Percentiles rank a stretch among this genome's conserved stretches.
phyloP scores from a whole-genome alignment of 495 filamentous ascomycete genomes.

The Jackrogersella minutella region DNA sequence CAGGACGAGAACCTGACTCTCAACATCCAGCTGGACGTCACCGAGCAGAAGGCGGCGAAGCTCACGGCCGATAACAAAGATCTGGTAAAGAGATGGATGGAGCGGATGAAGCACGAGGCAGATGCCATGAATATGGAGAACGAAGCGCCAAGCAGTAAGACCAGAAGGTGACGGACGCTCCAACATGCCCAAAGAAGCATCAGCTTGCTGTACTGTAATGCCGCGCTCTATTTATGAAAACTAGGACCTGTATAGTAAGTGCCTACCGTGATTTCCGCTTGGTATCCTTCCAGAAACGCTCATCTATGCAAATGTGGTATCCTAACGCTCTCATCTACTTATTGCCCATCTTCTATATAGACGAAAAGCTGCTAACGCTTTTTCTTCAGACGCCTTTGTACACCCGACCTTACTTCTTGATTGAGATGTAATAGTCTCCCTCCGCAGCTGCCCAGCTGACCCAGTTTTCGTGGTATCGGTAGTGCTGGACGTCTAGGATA shows the following conservation, averaged over 20 bases:
- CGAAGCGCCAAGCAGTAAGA: slow-evolving; percentile 42
- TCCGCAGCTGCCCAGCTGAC: slow-evolving; percentile 92
- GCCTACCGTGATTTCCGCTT: slow-evolving; percentile 12
- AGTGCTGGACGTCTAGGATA: slow-evolving; percentile 75
- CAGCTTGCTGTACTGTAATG: slow-evolving; percentile 25
- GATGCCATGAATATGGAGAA: slow-evolving; percentile 81
- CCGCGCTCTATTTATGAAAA: slow-evolving; percentile 34
- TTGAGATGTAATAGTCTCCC: slow-evolving; percentile 88
- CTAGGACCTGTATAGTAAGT: slow-evolving; percentile 29
- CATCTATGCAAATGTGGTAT: slow-evolving; percentile 42
- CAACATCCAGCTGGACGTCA: slow-evolving; percentile 87
- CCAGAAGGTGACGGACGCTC: slow-evolving; percentile 27
- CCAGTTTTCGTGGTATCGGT: slow-evolving; percentile 78
- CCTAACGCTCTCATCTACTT: slow-evolving; percentile 26
- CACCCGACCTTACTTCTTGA: slow-evolving; percentile 65
- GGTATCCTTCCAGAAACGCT: slow-evolving; percentile 35
- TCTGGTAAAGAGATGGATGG: slow-evolving; percentile 90
- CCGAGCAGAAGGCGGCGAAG: slow-evolving; percentile 72
- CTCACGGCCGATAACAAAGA: slow-evolving; percentile 86
- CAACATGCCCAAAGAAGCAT: neutral
- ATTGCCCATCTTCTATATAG: slow-evolving; percentile 22
- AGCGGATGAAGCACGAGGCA: slow-evolving; percentile 81
- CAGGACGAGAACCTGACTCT: slow-evolving; percentile 90
- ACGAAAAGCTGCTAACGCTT: slow-evolving; percentile 15
- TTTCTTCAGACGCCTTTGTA: neutral